Percentiles rank a stretch among this genome's conserved stretches.
These are phyloP conservation scores for Xylariales sp. DNA, from an alignment of 2,329 filamentous ascomycete genomes.

Conservation along the genomic window DNA sequence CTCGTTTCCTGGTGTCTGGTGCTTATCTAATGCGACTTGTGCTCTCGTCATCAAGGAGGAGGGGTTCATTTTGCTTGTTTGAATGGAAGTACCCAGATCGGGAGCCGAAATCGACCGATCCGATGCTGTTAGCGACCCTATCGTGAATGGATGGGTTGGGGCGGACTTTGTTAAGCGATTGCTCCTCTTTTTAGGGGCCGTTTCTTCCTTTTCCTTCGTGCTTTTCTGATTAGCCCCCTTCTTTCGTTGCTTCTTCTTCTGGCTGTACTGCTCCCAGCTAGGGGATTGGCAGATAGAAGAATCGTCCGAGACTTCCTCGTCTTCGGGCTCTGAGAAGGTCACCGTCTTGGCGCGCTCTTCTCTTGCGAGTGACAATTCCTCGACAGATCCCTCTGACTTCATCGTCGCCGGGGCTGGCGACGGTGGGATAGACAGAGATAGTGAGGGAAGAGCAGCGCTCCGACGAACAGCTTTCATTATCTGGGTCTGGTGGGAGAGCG, in stretches of 20 bases:
- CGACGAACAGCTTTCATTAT: conserved; percentile 51
- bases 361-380: conserved; percentile 39
- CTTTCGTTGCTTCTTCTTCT: conserved; percentile 59
- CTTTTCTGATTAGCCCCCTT: conserved; percentile 56
- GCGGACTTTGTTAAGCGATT: conserved; percentile 55
- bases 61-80: conserved; percentile 38
- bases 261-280: conserved; percentile 69
- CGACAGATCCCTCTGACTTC: conserved; percentile 38
- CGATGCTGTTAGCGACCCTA: conserved; percentile 45
- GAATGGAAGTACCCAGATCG: conserved; percentile 42
- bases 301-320: conserved; percentile 54
- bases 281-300: conserved; percentile 71
- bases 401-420: conserved; percentile 42
- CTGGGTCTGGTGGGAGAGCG: conserved; percentile 50
- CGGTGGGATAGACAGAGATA: conserved; percentile 50
- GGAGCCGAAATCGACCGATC: conserved; percentile 47
- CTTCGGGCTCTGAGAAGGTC: conserved; percentile 53
- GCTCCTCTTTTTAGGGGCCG: conserved; percentile 52
- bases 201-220: conserved; percentile 57
- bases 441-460: conserved; percentile 48
- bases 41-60: conserved; percentile 32
- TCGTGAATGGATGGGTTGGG: conserved; percentile 39
- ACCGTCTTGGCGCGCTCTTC: conserved; percentile 54
- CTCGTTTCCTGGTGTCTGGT: conserved; percentile 22
- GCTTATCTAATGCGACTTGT: conserved; percentile 40